phyloP scores from a whole-genome alignment of 2,329 filamentous ascomycete genomes.

The Aspergillus aculeatus region DNA sequence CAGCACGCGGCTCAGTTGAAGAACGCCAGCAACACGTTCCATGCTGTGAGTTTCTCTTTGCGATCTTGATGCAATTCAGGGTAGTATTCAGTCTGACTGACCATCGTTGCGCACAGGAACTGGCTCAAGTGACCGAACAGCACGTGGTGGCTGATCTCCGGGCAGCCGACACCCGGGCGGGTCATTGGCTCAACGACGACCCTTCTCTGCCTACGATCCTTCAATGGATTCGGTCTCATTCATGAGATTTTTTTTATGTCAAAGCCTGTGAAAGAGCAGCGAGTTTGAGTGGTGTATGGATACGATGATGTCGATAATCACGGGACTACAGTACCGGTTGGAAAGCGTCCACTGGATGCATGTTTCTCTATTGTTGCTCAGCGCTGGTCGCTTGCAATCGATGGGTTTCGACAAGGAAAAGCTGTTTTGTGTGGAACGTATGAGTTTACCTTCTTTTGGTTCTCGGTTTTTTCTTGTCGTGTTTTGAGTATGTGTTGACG shows the following conservation, averaged over 20 bases:
- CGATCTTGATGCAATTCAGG: neutral
- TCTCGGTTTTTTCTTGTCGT: neutral
- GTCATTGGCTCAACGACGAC: conserved; percentile 63
- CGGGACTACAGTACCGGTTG: conserved; percentile 7
- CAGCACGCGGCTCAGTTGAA: conserved; percentile 51
- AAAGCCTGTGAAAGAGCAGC: neutral
- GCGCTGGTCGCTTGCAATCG: conserved; percentile 19
- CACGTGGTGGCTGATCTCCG: conserved; percentile 57
- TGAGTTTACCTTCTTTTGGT: neutral
- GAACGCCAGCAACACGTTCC: conserved; percentile 49
- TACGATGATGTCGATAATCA: conserved; percentile 4
- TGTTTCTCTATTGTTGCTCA: conserved; percentile 7
- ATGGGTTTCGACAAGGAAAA: conserved; percentile 7
- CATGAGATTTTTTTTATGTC: conserved; percentile 14
- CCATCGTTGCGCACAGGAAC: conserved; percentile 46
- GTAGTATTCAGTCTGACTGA: neutral
- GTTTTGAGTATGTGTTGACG: conserved; percentile 6
- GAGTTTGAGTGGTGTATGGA: neutral
- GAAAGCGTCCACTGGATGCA: conserved; percentile 13
- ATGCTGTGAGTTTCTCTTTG: conserved; percentile 43
- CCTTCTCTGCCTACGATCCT: conserved; percentile 55
- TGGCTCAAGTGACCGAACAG: conserved; percentile 57
- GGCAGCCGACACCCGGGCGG: conserved; percentile 54
- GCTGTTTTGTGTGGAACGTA: neutral
- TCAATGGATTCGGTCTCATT: conserved; percentile 43